Evolutionary conservation across 192 early-diverging fungal genomes (phyloP).

Genomic region (Backusella tuberculispora): DNA sequence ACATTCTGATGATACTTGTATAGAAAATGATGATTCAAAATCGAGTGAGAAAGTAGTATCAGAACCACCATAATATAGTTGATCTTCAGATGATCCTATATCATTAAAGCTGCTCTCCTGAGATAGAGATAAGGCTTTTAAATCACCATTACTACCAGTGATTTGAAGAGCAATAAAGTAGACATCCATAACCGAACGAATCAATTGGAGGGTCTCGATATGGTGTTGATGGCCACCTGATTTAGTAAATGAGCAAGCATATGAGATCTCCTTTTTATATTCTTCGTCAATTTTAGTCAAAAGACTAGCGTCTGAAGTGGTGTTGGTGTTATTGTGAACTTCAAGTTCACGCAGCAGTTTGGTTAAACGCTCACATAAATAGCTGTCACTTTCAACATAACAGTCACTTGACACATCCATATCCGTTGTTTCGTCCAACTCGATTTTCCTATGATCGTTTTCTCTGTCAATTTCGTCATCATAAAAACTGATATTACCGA

Average conservation of each 20-base stretch:
- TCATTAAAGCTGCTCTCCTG: neutral
- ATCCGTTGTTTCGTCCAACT: constrained; percentile 8
- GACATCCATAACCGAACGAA: neutral
- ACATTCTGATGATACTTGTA: neutral
- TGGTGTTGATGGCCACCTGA: neutral
- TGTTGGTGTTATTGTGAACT: neutral
- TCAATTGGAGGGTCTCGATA: neutral
- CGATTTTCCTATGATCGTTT: neutral
- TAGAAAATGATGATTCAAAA: neutral
- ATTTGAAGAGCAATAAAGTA: constrained; percentile 2
- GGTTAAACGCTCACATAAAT: neutral
- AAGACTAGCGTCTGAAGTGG: neutral
- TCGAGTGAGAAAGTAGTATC: neutral
- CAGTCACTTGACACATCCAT: neutral
- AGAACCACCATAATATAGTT: neutral
- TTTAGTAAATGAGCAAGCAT: neutral
- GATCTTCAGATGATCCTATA: neutral
- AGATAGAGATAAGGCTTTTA: neutral
- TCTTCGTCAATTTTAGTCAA: neutral
- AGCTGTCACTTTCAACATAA: neutral
- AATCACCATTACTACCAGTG: neutral
- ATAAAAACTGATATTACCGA: neutral
- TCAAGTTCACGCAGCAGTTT: neutral
- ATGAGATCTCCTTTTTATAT: neutral
- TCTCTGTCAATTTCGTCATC: neutral